Conservation (phyloP, 768 basidiomycete genomes). For the Lentinula sp. region DNA sequence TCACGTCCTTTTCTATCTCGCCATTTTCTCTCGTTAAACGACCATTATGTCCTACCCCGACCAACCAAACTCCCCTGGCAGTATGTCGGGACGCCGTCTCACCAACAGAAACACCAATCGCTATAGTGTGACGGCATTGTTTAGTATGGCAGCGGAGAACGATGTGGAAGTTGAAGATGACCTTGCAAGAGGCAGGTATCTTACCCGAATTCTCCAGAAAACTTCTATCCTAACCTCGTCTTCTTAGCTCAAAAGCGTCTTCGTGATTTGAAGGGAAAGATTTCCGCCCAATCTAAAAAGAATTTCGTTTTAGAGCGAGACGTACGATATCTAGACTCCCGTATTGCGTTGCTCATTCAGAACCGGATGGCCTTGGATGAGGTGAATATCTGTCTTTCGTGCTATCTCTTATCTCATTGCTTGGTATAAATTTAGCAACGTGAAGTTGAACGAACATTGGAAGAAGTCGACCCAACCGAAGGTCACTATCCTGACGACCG, state of each 20-base stretch:
- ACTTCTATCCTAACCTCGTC: conserved; percentile 6
- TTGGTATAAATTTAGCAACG: conserved; percentile 58
- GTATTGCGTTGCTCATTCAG: conserved; percentile 96
- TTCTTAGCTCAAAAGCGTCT: conserved; percentile 88
- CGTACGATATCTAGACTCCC: conserved; percentile 94
- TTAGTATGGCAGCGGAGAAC: conserved; percentile 98
- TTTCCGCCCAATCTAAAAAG: conserved; percentile 98
- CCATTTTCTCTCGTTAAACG: conserved; percentile 23
- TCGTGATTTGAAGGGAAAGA: conserved; percentile 92
- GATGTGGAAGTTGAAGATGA: conserved; percentile 98
- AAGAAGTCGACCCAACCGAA: conserved; percentile 91
- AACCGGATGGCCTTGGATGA: conserved; percentile 97
- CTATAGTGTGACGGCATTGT: conserved; percentile 92
- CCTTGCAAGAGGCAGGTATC: conserved; percentile 70
- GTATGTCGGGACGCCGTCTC: conserved; percentile 66
- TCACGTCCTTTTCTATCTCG: conserved; percentile 9
- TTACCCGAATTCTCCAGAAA: background rate
- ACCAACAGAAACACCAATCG: conserved; percentile 94
- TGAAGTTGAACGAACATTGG: conserved; percentile 91
- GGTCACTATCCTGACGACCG: conserved; percentile 94
- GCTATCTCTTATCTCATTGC: background rate
- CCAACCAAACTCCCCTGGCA: conserved; percentile 54
- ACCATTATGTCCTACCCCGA: conserved; percentile 58
- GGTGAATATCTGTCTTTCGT: conserved; percentile 37
- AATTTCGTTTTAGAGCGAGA: conserved; percentile 99